Conservation (phyloP, 306 rosid genomes). For the Malus sylvestris region DNA sequence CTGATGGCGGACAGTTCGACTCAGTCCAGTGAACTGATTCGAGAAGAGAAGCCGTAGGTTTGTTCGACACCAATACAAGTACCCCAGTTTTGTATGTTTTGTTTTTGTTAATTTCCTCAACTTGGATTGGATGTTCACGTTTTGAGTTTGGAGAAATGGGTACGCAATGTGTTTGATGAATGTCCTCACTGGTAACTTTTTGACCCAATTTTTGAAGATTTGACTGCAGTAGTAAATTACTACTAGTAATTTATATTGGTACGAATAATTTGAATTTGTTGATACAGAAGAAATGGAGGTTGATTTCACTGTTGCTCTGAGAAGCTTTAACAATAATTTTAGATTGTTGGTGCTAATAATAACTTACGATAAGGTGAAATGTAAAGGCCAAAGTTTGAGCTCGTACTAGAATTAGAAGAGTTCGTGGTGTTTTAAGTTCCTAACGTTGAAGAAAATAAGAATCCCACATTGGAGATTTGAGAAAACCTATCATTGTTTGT, state of each 20-base stretch:
- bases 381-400: too few relatives aligned
- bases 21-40: background rate
- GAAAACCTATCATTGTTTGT: background rate
- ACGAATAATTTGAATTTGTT: background rate
- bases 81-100: background rate
- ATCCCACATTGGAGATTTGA: too few relatives aligned
- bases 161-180: slow-evolving; percentile 41
- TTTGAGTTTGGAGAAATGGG: background rate
- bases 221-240: background rate
- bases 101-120: background rate
- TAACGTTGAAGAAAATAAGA: too few relatives aligned
- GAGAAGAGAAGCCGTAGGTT: slow-evolving; percentile 32
- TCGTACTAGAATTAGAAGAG: too few relatives aligned
- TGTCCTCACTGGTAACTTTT: slow-evolving; percentile 14
- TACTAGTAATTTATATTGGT: background rate
- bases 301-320: background rate
- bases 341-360: too few relatives aligned
- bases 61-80: slow-evolving; percentile 2
- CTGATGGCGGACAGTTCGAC: slow-evolving; percentile 15
- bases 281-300: background rate
- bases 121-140: background rate
- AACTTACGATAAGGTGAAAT: too few relatives aligned
- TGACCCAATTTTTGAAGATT: background rate
- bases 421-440: too few relatives aligned
- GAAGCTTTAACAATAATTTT: background rate